Base-by-base conservation (phyloP, 176 grass and related monocot species). In the Juncus effusus region DNA sequence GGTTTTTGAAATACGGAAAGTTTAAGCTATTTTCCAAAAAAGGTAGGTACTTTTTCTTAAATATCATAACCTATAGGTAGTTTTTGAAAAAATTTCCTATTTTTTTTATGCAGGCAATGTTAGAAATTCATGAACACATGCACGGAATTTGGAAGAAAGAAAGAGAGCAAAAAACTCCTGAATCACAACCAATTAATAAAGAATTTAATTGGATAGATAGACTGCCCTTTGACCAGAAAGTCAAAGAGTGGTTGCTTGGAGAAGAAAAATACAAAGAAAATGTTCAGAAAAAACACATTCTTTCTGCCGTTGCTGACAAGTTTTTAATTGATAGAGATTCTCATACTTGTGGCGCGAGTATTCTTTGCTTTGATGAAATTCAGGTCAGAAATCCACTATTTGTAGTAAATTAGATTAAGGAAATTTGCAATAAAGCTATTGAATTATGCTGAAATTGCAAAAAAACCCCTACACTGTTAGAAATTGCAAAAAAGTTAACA, bases 281-380 rank as follows among this genome's bases (percentile, higher is more conserved):
- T 40, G 81, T 80, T 40, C 87, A 89, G 3, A 78, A 76, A 62
- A 97, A 97, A 15, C 93, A 97, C 76, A 97, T 97, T 62, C 93
- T 97, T 84, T 65, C 86, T 61, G 80, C 87, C 71, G 88, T 97
- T 60, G 87, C 88, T 40, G 93, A 97, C 77, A 97, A 86, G 72
- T 97, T 97, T 85, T 72, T 91, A 39, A 74, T 97, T 77, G 82
- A 91, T 71, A 89, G 93, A 82, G 77, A 84, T 63, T 61, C 85
- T 64, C 65, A 97, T 80, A 91, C 85, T 62, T 81, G 53, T n/a
- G 93, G 93, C 49, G 93, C 93, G 72, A 96, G 88, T 69, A 85
- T 97, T 82, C 77, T 97, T 77, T 97, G 93, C 80, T 97, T 97
- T 84, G 93, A 97, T 51, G 93, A 97, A 54, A 97, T 91, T 83